Percentiles rank a stretch among this genome's conserved stretches.
phyloP scores from a whole-genome alignment of 169 alveolate genomes.

The Amoebophrya sp. region DNA sequence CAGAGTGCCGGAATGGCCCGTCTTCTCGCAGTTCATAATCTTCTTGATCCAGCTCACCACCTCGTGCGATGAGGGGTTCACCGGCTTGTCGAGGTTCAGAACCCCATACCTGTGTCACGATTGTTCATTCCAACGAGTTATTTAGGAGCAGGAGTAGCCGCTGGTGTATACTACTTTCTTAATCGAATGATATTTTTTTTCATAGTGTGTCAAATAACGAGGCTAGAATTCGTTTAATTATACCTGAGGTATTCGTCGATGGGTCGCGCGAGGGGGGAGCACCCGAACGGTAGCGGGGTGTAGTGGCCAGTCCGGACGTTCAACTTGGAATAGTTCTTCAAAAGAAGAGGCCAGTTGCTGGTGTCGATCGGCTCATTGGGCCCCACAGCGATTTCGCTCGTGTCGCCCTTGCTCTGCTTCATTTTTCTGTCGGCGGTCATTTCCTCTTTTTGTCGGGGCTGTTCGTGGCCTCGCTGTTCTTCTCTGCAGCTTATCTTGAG shows the following conservation, averaged over 20 bases:
- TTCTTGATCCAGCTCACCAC: slow-evolving; percentile 99
- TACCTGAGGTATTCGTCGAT: slow-evolving; percentile 74
- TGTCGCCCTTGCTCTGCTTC: too few relatives aligned
- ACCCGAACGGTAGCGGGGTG: slow-evolving; percentile 98
- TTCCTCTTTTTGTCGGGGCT: too few relatives aligned
- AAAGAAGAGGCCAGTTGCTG: slow-evolving; percentile 86
- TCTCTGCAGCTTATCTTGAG: too few relatives aligned
- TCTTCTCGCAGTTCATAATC: slow-evolving; percentile 95
- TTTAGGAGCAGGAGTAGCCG: neutral
- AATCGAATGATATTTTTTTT: neutral
- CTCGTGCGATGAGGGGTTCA: slow-evolving; percentile 99
- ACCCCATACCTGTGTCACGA: slow-evolving; percentile 70
- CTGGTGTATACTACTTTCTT: neutral
- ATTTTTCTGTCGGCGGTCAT: too few relatives aligned
- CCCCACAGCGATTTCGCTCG: too few relatives aligned
- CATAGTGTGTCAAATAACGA: neutral
- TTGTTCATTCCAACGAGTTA: neutral
- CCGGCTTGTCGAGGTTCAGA: slow-evolving; percentile 97
- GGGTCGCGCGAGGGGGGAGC: slow-evolving; percentile 92
- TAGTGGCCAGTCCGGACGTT: slow-evolving; percentile 94
- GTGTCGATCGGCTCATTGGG: slow-evolving; percentile 91
- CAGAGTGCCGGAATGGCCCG: slow-evolving; percentile 99
- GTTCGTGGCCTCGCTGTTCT: too few relatives aligned
- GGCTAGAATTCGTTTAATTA: neutral
- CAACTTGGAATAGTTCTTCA: slow-evolving; percentile 87